Evolutionary conservation across 2,329 filamentous ascomycete species (phyloP).

Genomic region (Thyridium curvatum): DNA sequence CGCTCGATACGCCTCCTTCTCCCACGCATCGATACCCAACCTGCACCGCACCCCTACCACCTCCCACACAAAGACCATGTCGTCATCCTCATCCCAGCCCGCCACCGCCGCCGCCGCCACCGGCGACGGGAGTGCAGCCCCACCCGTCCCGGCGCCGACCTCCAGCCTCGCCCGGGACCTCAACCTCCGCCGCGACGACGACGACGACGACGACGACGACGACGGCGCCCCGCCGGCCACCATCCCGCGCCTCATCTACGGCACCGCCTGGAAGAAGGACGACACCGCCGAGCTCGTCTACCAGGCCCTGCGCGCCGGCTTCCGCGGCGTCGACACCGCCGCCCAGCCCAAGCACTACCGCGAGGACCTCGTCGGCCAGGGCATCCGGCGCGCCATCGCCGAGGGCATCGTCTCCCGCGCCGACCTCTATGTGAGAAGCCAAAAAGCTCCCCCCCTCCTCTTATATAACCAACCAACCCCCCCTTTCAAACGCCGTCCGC

Average conservation of each 20-base stretch:
- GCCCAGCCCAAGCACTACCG: constrained; percentile 74
- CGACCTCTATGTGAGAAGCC: constrained; percentile 58
- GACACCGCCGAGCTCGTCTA: constrained; percentile 61
- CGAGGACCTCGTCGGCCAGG: constrained; percentile 64
- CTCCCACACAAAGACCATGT: too few species aligned
- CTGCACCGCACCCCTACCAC: too few species aligned
- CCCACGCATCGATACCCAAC: too few species aligned
- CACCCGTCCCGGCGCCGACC: constrained; percentile 3
- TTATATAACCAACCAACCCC: too few species aligned
- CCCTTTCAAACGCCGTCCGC: too few species aligned
- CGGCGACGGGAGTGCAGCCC: not conserved
- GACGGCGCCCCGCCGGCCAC: constrained; percentile 16
- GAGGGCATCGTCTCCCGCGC: constrained; percentile 48
- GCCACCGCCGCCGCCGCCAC: not conserved
- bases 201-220: not conserved
- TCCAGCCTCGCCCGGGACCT: constrained; percentile 9
- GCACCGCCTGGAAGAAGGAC: constrained; percentile 81
- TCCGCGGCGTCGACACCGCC: constrained; percentile 70
- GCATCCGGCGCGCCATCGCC: constrained; percentile 53
- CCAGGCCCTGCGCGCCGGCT: constrained; percentile 61
- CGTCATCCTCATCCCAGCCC: not conserved
- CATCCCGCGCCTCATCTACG: constrained; percentile 60
- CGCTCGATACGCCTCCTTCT: too few species aligned
- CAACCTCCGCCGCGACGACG: constrained; percentile 2
- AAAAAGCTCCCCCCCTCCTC: too few species aligned